Conservation (phyloP, 2,329 filamentous ascomycete species). For the Colletotrichum sp. region DNA sequence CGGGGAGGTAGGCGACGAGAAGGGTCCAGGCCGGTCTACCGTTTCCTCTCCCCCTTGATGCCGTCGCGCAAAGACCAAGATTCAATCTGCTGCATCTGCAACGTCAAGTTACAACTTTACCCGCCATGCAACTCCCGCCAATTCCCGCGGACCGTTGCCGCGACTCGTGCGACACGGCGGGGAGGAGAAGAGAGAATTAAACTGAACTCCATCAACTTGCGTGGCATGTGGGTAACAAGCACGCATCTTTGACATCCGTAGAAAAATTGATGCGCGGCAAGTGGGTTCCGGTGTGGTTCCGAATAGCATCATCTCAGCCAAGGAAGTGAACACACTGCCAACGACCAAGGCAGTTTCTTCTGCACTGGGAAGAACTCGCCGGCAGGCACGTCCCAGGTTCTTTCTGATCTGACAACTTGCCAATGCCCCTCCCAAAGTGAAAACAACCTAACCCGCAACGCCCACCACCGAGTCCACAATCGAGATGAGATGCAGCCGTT, state of each 20-base stretch:
- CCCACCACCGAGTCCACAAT: background rate
- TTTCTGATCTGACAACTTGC: background rate
- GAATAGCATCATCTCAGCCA: constrained; percentile 17
- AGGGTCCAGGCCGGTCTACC: background rate
- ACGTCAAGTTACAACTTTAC: background rate
- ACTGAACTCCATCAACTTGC: background rate
- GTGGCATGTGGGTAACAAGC: background rate
- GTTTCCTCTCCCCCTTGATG: background rate
- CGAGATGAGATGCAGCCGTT: background rate
- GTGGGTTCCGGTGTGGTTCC: constrained; percentile 9
- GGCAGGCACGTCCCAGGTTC: background rate
- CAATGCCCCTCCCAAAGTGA: background rate
- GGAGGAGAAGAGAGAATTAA: background rate
- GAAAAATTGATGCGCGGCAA: constrained; percentile 2
- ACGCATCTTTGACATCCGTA: background rate
- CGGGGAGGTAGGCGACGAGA: background rate
- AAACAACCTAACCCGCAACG: background rate
- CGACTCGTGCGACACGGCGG: background rate
- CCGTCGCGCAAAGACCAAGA: background rate
- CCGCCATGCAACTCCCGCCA: background rate
- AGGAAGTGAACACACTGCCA: background rate
- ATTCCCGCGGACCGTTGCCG: background rate
- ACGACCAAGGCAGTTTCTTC: background rate
- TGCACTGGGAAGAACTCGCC: background rate
- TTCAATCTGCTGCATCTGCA: background rate